Base-by-base conservation (phyloP, 129 eudicot species). In the Tagetes patula region DNA sequence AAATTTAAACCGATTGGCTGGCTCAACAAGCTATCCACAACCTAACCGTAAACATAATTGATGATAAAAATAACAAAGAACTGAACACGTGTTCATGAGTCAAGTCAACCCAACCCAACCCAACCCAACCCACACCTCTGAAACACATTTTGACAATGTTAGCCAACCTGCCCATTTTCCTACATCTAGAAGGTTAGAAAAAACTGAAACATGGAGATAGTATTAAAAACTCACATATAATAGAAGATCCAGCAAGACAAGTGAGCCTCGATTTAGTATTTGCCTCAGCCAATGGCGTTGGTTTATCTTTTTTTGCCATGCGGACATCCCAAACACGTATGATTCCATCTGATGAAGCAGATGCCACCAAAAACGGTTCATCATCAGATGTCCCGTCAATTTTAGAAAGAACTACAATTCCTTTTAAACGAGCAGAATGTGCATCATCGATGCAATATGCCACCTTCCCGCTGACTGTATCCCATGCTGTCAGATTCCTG, bases 291-390 rank as follows among this genome's bases (percentile, higher is more conserved):
- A 95, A 68, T 14, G 97, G 96, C n/a, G 3, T 78, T 65, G 99
- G 75, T 73, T 86, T 88, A 2, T 64, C 88, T 73, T 85, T 77
- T 11, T 40, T 67, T 33, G 83, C 79, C 87, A 78, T 77, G 4
- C 99, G 93, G 66, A 88, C 82, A 70, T 95, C 99, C 99, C 99
- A 95, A 41, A 91, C 91, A 59, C 96, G 91, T 60, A 95, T 87
- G 32, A 88, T 85, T 55, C 99, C 99, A 72, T 95, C 97, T 36
- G 99, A 90, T 14, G 99, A 90, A 1, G 99, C 99, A 80, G 97
- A 95, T 58, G 97, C 94, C 70, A 90, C 85, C 36, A 91, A 69
- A 55, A 75, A 88, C 12, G 96, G 99, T 65, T 88, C 85, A 34
- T 82, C 91, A 11, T 81, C 91, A 39, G 75, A 71, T 34, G 76